Evolutionary conservation across 1,284 basidiomycete genomes (phyloP).

Genomic region (Tylopilus sp.): DNA sequence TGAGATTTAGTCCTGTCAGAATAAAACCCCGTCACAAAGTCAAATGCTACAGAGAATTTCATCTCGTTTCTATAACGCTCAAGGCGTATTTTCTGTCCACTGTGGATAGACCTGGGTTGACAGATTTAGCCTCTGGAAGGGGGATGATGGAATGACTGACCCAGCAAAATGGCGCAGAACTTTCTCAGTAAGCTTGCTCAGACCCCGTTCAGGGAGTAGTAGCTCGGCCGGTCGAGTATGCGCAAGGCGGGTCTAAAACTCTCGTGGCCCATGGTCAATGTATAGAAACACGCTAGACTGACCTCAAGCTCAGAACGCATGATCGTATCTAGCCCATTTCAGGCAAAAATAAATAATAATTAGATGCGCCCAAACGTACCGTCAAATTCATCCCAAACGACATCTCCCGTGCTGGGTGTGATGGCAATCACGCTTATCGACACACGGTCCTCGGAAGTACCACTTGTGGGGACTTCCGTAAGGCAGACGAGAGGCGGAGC

Average conservation of each 20-base stretch:
- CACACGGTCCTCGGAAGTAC: conserved; percentile 55
- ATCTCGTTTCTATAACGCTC: conserved; percentile 62
- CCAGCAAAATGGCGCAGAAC: conserved; percentile 69
- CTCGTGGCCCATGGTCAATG: conserved; percentile 4
- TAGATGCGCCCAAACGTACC: conserved; percentile 41
- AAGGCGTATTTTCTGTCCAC: conserved; percentile 50
- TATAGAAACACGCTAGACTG: conserved; percentile 9
- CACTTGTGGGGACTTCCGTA: conserved; percentile 54
- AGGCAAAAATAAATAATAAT: conserved; percentile 15
- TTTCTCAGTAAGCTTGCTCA: conserved; percentile 77
- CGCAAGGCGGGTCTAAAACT: conserved; percentile 68
- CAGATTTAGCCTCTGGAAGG: conserved; percentile 11
- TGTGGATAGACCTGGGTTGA: conserved; percentile 39
- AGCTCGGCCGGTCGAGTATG: conserved; percentile 85
- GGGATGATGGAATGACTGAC: conserved; percentile 35
- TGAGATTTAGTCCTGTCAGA: conserved; percentile 45
- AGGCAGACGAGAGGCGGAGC: conserved; percentile 69
- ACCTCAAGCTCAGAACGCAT: conserved; percentile 89
- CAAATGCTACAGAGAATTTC: conserved; percentile 72
- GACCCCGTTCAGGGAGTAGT: conserved; percentile 55
- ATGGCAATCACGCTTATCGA: conserved; percentile 76
- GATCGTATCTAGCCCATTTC: conserved; percentile 52
- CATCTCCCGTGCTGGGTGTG: conserved; percentile 84
- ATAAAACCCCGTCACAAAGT: conserved; percentile 72
- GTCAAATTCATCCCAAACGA: conserved; percentile 89